Percentiles rank a stretch among this genome's conserved stretches.
Evolutionary conservation across 495 filamentous ascomycete species (phyloP).

Genomic region (Podospora fimiseda): DNA sequence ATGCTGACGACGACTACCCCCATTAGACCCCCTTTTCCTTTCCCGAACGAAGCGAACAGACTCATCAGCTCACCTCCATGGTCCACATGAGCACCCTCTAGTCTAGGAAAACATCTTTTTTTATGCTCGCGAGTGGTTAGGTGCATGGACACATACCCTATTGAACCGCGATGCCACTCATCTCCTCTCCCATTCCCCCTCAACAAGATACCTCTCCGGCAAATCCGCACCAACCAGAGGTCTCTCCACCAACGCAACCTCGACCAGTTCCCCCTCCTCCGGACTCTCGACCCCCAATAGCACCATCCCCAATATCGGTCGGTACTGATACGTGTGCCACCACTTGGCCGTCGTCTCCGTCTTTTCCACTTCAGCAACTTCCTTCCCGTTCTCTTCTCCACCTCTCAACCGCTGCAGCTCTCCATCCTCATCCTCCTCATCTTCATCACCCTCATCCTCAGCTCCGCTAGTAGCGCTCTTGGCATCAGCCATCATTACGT

Average conservation of each 20-base stretch:
- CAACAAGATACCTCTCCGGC: constrained; percentile 62
- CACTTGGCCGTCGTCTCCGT: constrained; percentile 34
- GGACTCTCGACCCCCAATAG: constrained; percentile 47
- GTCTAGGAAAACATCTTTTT: too few relatives aligned
- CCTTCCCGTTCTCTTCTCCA: constrained; percentile 9
- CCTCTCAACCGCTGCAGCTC: constrained; percentile 35
- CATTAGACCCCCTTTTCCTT: neutral
- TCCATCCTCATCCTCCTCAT: constrained; percentile 34
- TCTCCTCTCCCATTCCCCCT: constrained; percentile 48
- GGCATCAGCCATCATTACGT: constrained; percentile 35
- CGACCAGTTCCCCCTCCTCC: constrained; percentile 43
- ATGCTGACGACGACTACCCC: neutral
- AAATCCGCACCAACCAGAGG: constrained; percentile 80
- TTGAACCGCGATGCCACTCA: neutral
- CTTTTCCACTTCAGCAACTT: constrained; percentile 11
- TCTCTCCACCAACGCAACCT: constrained; percentile 83
- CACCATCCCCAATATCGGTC: constrained; percentile 83
- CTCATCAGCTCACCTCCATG: too few relatives aligned
- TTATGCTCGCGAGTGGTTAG: too few relatives aligned
- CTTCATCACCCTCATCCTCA: constrained; percentile 34
- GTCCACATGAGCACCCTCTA: too few relatives aligned
- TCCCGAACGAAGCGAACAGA: neutral
- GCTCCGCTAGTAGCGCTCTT: constrained; percentile 32
- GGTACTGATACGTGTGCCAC: constrained; percentile 87
- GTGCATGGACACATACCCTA: too few relatives aligned